Evolutionary conservation across 805 yeast species (phyloP).

Genomic region (Alloascoidea africana): DNA sequence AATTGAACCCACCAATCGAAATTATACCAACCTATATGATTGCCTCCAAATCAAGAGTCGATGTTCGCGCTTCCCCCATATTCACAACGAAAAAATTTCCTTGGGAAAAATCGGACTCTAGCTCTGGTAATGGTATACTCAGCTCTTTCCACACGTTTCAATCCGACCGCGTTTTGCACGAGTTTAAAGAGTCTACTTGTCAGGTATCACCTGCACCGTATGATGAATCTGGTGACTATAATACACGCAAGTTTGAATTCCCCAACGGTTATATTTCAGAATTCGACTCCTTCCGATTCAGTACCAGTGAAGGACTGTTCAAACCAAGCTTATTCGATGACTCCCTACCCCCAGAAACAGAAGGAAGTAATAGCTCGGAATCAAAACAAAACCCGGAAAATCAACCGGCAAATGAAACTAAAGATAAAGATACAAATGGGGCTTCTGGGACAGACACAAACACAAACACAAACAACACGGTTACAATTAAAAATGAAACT

Average conservation of each 20-base stretch:
- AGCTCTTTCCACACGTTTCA: conserved; percentile 41
- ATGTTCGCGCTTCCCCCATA: conserved; percentile 19
- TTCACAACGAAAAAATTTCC: conserved; percentile 13
- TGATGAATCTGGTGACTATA: conserved; percentile 14
- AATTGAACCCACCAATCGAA: conserved; percentile 16
- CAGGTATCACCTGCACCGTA: conserved; percentile 33
- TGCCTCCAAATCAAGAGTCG: conserved; percentile 24
- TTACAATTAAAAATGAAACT: too few species aligned
- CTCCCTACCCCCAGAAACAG: conserved; percentile 12
- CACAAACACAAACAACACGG: too few species aligned
- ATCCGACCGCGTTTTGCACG: conserved; percentile 39
- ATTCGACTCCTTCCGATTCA: conserved; percentile 43
- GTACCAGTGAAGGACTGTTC: conserved; percentile 61
- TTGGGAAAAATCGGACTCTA: conserved; percentile 13
- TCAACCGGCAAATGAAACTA: conserved; percentile 3
- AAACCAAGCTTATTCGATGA: conserved; percentile 33
- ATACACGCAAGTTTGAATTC: conserved; percentile 45
- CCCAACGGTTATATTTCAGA: conserved; percentile 62
- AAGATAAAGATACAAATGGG: conserved; percentile 4
- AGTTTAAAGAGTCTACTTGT: conserved; percentile 59
- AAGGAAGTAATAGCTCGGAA: conserved; percentile 9
- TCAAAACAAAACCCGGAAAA: conserved; percentile 5
- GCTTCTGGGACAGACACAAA: too few species aligned
- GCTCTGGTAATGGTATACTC: conserved; percentile 22
- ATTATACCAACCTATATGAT: conserved; percentile 35